Base-by-base conservation (phyloP, 306 rosid species). In the Rosa chinensis region DNA sequence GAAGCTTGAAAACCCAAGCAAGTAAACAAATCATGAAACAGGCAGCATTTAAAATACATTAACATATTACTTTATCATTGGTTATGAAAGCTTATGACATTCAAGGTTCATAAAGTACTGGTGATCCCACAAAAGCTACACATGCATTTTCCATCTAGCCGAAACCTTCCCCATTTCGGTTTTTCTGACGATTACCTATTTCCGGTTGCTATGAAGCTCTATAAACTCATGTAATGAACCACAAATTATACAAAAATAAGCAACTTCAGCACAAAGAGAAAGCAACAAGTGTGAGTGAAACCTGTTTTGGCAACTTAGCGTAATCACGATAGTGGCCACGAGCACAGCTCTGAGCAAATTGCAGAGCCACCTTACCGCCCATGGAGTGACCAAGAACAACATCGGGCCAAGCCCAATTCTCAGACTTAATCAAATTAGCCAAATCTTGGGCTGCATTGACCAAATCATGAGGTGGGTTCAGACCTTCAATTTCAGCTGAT, bases 301-400 rank as follows among this genome's bases (percentile, higher is more conserved):
- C 99, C 97, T 91, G 99, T 72, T 92, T 89, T 17, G 99, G 99
- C 82, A 72, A 77, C 14, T 69, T 56, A 73, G 84, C 87, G 48
- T 87, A 84, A 79, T 82, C 84, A 17, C 99, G 97, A 77, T 88
- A 94, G 0, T 94, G 85, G 23, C 97, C 92, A 43, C 74, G 82
- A 78, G 82, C 87, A 84, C 94, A 87, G 80, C 94, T 90, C 82
- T 88, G 71, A 0, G 82, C 86, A 82, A 76, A 91, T 53, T 94
- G 97, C 42, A 94, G 80, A 76, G 91, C 95, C 42, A 92, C 95
- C 74, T 94, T 94, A 10, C 99, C 99, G 66, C 99, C 99, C 96
- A 92, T 67, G 80, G 98, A 94, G 66, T 94, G 97, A 0, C 97
- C 99, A 14, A 94, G 62, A 77, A 94, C 96, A 85, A 92, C 94